Evolutionary conservation across 2,329 filamentous ascomycete genomes (phyloP), one percentile per base, ranked within the genome.

Genomic region (Microsporum audouinii): DNA sequence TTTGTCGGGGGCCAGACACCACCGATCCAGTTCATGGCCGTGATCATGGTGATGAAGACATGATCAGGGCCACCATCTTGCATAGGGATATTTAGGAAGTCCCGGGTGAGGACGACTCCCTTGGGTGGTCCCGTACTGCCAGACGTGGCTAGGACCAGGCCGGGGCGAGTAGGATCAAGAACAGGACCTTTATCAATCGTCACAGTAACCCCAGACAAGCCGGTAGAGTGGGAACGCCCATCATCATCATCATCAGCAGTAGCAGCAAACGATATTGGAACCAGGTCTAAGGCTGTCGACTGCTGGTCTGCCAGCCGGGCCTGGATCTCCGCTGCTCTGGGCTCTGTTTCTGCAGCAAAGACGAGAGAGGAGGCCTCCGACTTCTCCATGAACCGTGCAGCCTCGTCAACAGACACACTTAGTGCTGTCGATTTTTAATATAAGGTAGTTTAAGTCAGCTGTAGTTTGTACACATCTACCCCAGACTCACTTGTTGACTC

Each of bases 121-220:
- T 78, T 79, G 0, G 77, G 77, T 0, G 72, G 72, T 0, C 76
- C 77, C 1, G 76, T 79, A 0, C 75, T 79, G 1, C 76, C 77
- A n/a, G 73, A 76, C 1, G 75, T 78, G 67, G 77, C 78, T 8
- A 58, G 31, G 23, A 36, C 78, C 77, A 2, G 77, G 75, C 2
- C 77, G 12, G 71, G 59, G n/a, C 45, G 51, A 34, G 31, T 38
- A 8, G 49, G 33, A n/a, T 14, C 12, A 38, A 60, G 12, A 14
- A 36, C 29, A 33, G 31, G 14, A 6, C 51, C n/a, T 8, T 60
- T 10, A 5, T 60, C 45, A 23, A 60, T 60, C 5, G 6, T 39
- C 14, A 57, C 23, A 39, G 27, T 17, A 12, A 57, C 14, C 12
- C 39, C 1, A 27, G 5, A 2, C 12, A 53, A 5, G 23, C 27